Conservation (phyloP, 2,329 filamentous ascomycete genomes). For the Colletotrichum aenigma region DNA sequence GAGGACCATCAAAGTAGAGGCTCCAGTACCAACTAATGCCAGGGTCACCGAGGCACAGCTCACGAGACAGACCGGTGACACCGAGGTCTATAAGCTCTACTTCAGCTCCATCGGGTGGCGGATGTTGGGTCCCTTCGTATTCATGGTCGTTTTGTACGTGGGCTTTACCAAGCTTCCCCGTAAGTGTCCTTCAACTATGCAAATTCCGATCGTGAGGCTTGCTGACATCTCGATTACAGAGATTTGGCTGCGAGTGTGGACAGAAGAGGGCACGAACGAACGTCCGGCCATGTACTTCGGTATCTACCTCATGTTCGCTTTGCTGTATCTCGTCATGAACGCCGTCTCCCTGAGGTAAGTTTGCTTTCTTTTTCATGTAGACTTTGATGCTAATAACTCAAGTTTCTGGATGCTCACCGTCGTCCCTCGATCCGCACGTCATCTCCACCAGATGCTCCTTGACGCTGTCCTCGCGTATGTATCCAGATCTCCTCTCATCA, state of each 20-base stretch:
- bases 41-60: slow-evolving; percentile 24
- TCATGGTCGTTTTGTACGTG: slow-evolving; percentile 23
- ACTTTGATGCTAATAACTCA: slow-evolving; percentile 18
- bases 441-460: slow-evolving; percentile 26
- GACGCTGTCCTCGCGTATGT: slow-evolving; percentile 3
- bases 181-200: slow-evolving; percentile 13
- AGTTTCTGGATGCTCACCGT: slow-evolving; percentile 31
- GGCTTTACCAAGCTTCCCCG: slow-evolving; percentile 28
- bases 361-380: slow-evolving; percentile 25
- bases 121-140: slow-evolving; percentile 23
- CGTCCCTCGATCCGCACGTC: slow-evolving; percentile 26
- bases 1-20: background rate
- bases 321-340: slow-evolving; percentile 25
- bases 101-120: slow-evolving; percentile 27
- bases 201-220: background rate
- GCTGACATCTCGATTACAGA: slow-evolving; percentile 16
- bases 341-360: background rate
- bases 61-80: slow-evolving; percentile 30
- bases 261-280: slow-evolving; percentile 24
- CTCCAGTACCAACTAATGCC: background rate
- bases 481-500: background rate
- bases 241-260: slow-evolving; percentile 36
- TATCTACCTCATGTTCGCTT: slow-evolving; percentile 28
- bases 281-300: slow-evolving; percentile 23
- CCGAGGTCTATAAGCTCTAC: slow-evolving; percentile 31